These are phyloP conservation scores for Nakazawaea wyomingensis DNA, from an alignment of 805 yeast genomes.

Conservation along the genomic window DNA sequence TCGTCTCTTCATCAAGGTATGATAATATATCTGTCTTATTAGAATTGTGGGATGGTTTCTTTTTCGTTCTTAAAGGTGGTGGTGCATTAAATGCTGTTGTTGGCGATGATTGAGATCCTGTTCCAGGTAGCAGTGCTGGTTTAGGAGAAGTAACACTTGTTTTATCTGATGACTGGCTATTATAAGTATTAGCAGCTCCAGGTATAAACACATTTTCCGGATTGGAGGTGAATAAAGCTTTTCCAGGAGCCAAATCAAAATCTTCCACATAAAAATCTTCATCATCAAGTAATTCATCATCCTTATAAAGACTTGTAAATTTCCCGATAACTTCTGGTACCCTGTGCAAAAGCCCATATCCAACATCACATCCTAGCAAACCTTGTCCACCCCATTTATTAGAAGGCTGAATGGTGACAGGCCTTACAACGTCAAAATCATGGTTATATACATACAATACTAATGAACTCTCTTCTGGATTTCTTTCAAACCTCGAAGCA, in stretches of 20 bases:
- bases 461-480: slow-evolving; percentile 34
- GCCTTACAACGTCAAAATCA: slow-evolving; percentile 79
- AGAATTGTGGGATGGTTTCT: not conserved
- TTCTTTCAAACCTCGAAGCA: slow-evolving; percentile 41
- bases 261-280: slow-evolving; percentile 11
- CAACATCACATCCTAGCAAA: slow-evolving; percentile 88
- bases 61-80: slow-evolving; percentile 15
- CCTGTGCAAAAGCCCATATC: slow-evolving; percentile 84
- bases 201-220: slow-evolving; percentile 5
- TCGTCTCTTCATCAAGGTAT: slow-evolving; percentile 37
- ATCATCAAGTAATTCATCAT: slow-evolving; percentile 16
- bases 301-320: slow-evolving; percentile 28
- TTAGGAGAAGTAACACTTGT: too few relatives aligned
- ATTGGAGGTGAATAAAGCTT: not conserved
- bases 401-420: slow-evolving; percentile 74
- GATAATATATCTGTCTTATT: slow-evolving; percentile 26
- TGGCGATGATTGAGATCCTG: not conserved
- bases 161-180: too few relatives aligned
- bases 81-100: slow-evolving; percentile 18
- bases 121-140: too few relatives aligned
- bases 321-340: slow-evolving; percentile 65
- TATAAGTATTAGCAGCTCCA: not conserved
- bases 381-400: slow-evolving; percentile 82
- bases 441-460: slow-evolving; percentile 79
- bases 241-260: slow-evolving; percentile 8